Conservation (phyloP, 164 flowering plant species). For the Chimonanthus praecox region DNA sequence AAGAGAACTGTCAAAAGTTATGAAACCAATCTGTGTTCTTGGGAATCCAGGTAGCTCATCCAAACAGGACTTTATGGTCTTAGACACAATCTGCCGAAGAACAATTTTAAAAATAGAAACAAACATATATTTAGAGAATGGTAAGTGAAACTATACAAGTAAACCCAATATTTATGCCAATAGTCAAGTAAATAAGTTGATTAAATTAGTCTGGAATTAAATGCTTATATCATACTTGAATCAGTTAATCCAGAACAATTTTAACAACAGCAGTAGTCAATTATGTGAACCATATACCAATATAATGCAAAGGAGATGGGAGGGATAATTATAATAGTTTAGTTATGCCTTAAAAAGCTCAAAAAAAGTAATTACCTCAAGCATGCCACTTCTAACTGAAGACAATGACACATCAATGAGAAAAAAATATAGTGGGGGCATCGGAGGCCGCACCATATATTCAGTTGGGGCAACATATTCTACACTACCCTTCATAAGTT, state of each 20-base stretch:
- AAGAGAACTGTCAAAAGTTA: conserved; percentile 90
- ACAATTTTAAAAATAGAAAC: too few relatives aligned
- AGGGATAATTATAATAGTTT: neutral
- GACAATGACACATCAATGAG: conserved; percentile 89
- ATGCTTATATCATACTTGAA: neutral
- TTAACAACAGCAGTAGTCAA: neutral
- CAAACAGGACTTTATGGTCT: conserved; percentile 82
- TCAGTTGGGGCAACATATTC: conserved; percentile 98
- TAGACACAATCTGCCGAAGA: conserved; percentile 63
- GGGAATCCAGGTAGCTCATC: conserved; percentile 83
- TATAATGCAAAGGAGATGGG: neutral
- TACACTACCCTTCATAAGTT: conserved; percentile 88
- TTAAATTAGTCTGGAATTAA: neutral
- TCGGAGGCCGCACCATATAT: conserved; percentile 99
- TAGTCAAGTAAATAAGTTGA: neutral
- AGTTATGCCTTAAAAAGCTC: neutral
- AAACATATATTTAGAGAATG: too few relatives aligned
- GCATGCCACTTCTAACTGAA: conserved; percentile 92
- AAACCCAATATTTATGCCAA: too few relatives aligned
- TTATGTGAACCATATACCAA: neutral
- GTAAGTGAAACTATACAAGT: too few relatives aligned
- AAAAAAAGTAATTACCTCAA: conserved; percentile 59
- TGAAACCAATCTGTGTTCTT: conserved; percentile 92
- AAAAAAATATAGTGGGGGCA: conserved; percentile 96
- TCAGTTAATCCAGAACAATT: neutral